Conservation (phyloP, 768 basidiomycete genomes). For the Mycena vitilis region DNA sequence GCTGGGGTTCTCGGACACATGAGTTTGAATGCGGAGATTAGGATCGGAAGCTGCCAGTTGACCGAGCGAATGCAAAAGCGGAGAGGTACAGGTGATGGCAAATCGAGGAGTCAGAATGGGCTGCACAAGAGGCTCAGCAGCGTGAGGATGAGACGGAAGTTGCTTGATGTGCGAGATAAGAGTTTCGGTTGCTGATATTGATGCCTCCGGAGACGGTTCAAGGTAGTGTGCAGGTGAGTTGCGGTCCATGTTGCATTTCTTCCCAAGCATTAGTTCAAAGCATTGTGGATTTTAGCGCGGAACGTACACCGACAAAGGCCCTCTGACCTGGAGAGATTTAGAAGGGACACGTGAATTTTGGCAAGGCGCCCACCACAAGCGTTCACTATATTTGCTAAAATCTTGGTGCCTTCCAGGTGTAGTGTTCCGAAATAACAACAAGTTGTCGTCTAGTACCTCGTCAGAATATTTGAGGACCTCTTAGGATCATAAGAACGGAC, state of each 20-base stretch:
- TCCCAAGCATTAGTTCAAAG: conserved; percentile 19
- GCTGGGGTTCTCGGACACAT: conserved; percentile 84
- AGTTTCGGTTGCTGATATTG: conserved; percentile 69
- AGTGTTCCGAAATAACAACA: conserved; percentile 91
- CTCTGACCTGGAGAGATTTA: conserved; percentile 68
- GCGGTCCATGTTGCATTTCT: conserved; percentile 94
- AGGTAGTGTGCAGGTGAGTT: conserved; percentile 76
- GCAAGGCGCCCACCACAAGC: conserved; percentile 59
- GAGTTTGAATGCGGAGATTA: conserved; percentile 86
- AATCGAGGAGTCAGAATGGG: conserved; percentile 97
- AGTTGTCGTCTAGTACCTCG: conserved; percentile 80
- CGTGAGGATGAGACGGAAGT: conserved; percentile 51
- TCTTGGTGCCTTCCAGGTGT: conserved; percentile 84
- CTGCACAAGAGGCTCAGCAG: conserved; percentile 73
- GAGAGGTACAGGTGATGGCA: conserved; percentile 86
- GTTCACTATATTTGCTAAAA: conserved; percentile 81
- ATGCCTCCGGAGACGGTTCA: conserved; percentile 69
- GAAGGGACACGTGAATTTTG: background rate
- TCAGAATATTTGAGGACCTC: conserved; percentile 10
- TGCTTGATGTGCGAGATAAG: conserved; percentile 78
- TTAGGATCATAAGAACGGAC: conserved; percentile 59
- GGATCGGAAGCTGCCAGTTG: conserved; percentile 69
- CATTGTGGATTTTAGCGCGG: background rate
- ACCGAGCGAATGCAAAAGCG: conserved; percentile 74
- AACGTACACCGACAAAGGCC: conserved; percentile 81